phyloP scores from a whole-genome alignment of 805 yeast genomes.

The Metschnikowia drakensbergensis region DNA sequence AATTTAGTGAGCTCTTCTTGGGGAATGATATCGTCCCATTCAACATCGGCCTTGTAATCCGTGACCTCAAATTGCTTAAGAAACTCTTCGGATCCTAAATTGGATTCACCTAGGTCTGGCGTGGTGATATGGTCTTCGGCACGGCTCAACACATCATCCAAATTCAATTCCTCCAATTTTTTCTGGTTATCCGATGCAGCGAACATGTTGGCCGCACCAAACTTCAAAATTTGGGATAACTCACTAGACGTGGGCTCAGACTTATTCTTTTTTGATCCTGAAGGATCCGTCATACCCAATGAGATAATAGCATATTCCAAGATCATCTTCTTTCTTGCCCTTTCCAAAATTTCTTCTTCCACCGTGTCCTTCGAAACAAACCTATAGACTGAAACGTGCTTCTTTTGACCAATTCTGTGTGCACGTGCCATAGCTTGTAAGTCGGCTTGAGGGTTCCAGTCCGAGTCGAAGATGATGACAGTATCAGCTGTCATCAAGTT shows the following conservation, averaged over 20 bases:
- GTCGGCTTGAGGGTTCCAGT: constrained; percentile 99
- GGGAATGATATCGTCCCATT: constrained; percentile 99
- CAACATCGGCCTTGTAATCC: constrained; percentile 95
- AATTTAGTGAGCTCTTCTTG: constrained; percentile 84
- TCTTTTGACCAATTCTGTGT: constrained; percentile 98
- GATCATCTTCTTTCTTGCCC: constrained; percentile 97
- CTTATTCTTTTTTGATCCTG: constrained; percentile 46
- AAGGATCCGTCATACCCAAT: constrained; percentile 84
- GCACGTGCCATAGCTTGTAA: constrained; percentile 99
- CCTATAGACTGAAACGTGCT: constrained; percentile 95
- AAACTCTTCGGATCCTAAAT: constrained; percentile 96
- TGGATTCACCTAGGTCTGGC: constrained; percentile 96
- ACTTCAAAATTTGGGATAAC: constrained; percentile 86
- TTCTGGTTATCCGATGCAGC: constrained; percentile 92
- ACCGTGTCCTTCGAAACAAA: constrained; percentile 98
- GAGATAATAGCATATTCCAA: constrained; percentile 96
- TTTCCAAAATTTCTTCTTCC: constrained; percentile 93
- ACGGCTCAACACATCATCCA: constrained; percentile 92
- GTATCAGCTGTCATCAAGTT: constrained; percentile 99
- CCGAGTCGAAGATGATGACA: constrained; percentile 94
- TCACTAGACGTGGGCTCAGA: constrained; percentile 81
- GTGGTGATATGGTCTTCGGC: constrained; percentile 97
- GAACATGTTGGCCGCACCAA: constrained; percentile 99
- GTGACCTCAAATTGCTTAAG: constrained; percentile 96
- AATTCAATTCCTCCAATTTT: constrained; percentile 88